Base-by-base conservation (phyloP, 2,329 filamentous ascomycete genomes). In the Arthrobotrys entomopaga region DNA sequence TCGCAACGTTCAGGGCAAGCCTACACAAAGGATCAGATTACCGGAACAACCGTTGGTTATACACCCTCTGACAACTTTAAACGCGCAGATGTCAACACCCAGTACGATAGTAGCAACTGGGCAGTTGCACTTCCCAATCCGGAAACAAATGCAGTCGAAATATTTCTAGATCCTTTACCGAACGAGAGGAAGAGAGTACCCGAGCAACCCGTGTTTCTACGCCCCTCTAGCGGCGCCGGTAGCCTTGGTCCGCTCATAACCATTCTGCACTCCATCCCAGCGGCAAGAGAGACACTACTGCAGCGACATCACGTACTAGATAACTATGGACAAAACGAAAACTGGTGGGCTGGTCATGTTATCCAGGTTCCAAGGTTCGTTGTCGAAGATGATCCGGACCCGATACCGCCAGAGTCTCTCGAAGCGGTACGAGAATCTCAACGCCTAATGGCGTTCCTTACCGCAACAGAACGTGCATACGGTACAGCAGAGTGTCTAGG, bases 371-470 rank as follows among this genome's bases (percentile, higher is more conserved):
- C 77, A 22, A 77, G 77, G 34, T 67, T 79, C 46, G 66, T 77
- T 7, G 57, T 76, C 11, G 75, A 77, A 22, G 75, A 77, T 22
- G 69, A 76, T 48, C 57, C 54, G 19, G 52, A 75, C 24, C 50
- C 63, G 11, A 61, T 76, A 42, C 66, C 75, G 19, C 54, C 67
- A 10, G 74, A 76, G 22, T 43, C 42, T 2, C 66, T 78, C 16
- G 75, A 77, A 48, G 65, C 78, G 19, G 66, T 76, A 38, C 42
- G 65, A 22, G 78, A 79, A 56, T 65, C 76, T 11, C 78, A 79
- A 38, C 66, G 78, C n/a, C 52, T 79, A 20, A 78, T 79, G 76
- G 78, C 77, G 29, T 79, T 79, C 52, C 64, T 79, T 43, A 76
- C 78, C 7, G 59, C 63, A n/a, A 78, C 78, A 38, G 75, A 74